These are phyloP conservation scores for Nasturtium officinale DNA, from an alignment of 345 rosid genomes.

Conservation along the genomic window DNA sequence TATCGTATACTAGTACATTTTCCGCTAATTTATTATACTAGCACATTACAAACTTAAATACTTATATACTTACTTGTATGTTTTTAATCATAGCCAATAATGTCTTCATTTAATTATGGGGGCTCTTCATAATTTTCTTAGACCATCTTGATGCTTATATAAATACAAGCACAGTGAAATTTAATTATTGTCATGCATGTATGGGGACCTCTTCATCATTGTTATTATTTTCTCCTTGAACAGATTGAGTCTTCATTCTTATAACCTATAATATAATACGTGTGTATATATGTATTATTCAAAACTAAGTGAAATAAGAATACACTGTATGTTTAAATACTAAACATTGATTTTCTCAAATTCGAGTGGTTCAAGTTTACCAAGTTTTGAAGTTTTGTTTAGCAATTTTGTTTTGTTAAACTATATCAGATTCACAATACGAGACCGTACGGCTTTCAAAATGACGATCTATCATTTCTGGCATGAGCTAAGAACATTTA, in stretches of 20 bases:
- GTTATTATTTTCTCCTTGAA: background rate
- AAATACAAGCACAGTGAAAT: slow-evolving; percentile 30
- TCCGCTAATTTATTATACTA: background rate
- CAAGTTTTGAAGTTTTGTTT: background rate
- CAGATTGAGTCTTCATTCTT: background rate
- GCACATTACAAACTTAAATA: slow-evolving; percentile 11
- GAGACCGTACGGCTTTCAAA: background rate
- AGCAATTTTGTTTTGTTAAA: background rate
- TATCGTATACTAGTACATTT: background rate
- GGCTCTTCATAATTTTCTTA: slow-evolving; percentile 22
- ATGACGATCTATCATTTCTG: background rate
- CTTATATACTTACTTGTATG: slow-evolving; percentile 16
- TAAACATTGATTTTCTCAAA: too few relatives aligned
- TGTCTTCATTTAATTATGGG: slow-evolving; percentile 32
- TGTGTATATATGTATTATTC: background rate
- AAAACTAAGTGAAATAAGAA: background rate
- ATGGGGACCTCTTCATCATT: slow-evolving; percentile 13
- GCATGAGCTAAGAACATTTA: background rate
- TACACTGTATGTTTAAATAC: background rate
- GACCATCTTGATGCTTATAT: slow-evolving; percentile 12
- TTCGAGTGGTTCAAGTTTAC: background rate
- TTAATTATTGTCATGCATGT: slow-evolving; percentile 26
- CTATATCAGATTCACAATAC: background rate
- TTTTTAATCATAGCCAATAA: slow-evolving; percentile 37
- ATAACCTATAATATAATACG: background rate